phyloP scores from a whole-genome alignment of 1,284 basidiomycete species.

The Tremellales sp. region DNA sequence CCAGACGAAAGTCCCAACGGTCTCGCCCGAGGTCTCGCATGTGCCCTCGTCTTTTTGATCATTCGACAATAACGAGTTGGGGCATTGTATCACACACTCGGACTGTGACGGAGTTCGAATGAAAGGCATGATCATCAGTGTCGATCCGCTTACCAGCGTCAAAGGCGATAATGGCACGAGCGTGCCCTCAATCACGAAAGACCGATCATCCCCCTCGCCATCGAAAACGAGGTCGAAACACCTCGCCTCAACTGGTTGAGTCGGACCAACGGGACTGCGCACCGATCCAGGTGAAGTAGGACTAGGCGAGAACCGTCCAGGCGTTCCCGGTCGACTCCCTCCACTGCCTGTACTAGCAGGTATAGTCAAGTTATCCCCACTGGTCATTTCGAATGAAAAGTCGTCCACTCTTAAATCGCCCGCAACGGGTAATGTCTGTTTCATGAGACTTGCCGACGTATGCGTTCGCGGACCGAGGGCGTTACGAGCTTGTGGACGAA shows the following conservation, averaged over 20 bases:
- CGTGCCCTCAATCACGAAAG: slow-evolving; percentile 16
- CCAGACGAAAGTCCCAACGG: slow-evolving; percentile 19
- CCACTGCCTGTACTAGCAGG: no score
- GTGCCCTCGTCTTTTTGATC: no score
- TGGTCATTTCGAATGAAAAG: slow-evolving; percentile 41
- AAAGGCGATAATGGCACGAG: slow-evolving; percentile 23
- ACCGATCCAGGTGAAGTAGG: no score
- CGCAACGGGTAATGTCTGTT: slow-evolving; percentile 26
- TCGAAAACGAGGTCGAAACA: slow-evolving; percentile 27
- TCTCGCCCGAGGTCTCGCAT: no score
- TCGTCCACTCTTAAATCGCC: slow-evolving; percentile 27
- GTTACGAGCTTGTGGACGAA: not conserved
- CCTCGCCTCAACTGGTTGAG: slow-evolving; percentile 3
- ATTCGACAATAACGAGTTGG: no score
- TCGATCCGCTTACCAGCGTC: slow-evolving; percentile 20
- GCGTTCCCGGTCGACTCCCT: not conserved
- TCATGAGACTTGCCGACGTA: slow-evolving; percentile 23
- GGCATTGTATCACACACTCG: no score
- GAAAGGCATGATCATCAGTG: slow-evolving; percentile 27
- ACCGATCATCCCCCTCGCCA: slow-evolving; percentile 6
- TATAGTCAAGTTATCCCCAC: no score
- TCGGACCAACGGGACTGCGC: not conserved
- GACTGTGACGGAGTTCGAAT: no score
- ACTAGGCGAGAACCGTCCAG: not conserved
- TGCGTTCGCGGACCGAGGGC: not conserved